Conservation (phyloP, 2,329 filamentous ascomycete species). For the Talaromyces sp. region DNA sequence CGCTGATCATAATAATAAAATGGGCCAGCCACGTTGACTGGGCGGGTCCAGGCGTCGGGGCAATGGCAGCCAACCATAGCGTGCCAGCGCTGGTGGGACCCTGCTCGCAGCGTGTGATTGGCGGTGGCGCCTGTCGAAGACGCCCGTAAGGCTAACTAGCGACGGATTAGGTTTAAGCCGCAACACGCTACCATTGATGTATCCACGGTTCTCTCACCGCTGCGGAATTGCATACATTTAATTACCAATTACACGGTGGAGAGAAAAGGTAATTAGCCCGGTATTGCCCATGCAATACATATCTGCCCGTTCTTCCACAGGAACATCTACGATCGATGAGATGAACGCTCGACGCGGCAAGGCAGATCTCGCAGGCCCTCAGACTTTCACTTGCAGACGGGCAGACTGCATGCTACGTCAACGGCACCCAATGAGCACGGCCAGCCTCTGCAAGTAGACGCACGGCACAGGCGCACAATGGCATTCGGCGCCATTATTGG, state of each 20-base stretch:
- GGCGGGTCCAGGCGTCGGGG: neutral
- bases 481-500: neutral
- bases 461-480: neutral
- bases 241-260: no score
- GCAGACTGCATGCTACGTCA: neutral
- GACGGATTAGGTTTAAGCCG: neutral
- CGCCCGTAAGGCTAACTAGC: slow-evolving; percentile 1
- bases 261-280: no score
- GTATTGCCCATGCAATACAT: no score
- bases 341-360: neutral
- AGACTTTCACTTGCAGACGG: no score
- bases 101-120: slow-evolving; percentile 1
- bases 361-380: neutral
- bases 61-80: neutral
- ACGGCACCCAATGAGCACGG: neutral
- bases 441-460: neutral
- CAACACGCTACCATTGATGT: neutral
- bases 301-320: no score
- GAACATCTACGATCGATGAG: neutral
- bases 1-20: no score
- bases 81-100: neutral
- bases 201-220: neutral
- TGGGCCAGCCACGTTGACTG: neutral
- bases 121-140: slow-evolving; percentile 10
- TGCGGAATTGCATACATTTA: no score